Evolutionary conservation across 2,329 filamentous ascomycete genomes (phyloP), one percentile per base, ranked within the genome.

Genomic region (Drechslerella dactyloides): DNA sequence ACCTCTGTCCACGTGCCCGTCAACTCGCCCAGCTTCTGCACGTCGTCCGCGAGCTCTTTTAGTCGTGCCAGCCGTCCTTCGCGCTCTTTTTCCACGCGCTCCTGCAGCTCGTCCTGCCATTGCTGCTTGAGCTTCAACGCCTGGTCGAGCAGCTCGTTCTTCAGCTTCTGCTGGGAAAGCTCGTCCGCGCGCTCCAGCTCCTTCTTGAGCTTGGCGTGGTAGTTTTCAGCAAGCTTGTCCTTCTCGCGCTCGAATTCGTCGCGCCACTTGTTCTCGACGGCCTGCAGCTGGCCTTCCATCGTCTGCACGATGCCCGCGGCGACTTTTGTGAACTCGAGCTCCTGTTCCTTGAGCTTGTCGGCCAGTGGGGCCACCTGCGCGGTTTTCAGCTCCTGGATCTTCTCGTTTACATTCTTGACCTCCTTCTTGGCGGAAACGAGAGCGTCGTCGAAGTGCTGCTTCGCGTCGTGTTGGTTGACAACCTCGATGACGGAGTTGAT

Each of bases 1-100:
- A 97, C 91, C 44, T 88, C 86, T 81, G 93, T 96, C 92, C 92
- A 97, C 75, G 91, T 89, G 0, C 86, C 86, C 0, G 93, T 96
- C 61, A 99, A 86, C 80, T 88, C 88, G 82, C 97, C 93, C 11
- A 99, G 87, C 76, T 96, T 90, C 42, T 84, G 84, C 17, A 99
- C 90, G 11, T 88, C 89, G 35, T 86, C 82, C 17, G 89, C 89
- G 30, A 99, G 86, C 78, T 93, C 89, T 64, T 87, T 85, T 30
- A 99, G 86, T 82, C 91, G 93, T 81, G 91, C 89, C 4, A 99
- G 86, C 59, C 94, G 90, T 74, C 90, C 90, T 56, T 90, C 85
- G 44, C 94, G 91, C 83, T 99, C 94, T 73, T 88, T 82, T 82
- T 99, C 94, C 53, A 99, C 92, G 62, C 90, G 88, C 55, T 87